Evolutionary conservation across 495 filamentous ascomycete genomes (phyloP).

Genomic region (Delitschia confertaspora): DNA sequence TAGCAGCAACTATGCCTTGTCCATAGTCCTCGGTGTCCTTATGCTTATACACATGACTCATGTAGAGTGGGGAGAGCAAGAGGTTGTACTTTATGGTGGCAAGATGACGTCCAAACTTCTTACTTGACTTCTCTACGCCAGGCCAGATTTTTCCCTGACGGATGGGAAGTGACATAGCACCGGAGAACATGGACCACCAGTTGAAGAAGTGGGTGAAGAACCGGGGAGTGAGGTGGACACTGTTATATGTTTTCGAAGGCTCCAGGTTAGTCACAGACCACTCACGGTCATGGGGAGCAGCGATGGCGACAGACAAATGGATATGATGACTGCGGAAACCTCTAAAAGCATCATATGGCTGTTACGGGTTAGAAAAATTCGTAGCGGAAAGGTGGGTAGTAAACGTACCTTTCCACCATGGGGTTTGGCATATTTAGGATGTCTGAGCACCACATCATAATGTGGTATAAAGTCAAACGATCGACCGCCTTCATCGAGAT

Average conservation of each 20-base stretch:
- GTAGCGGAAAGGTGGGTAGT: not conserved
- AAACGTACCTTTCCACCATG: slow-evolving; percentile 31
- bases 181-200: slow-evolving; percentile 96
- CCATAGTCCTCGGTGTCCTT: slow-evolving; percentile 84
- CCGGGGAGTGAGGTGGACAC: slow-evolving; percentile 81
- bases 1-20: slow-evolving; percentile 75
- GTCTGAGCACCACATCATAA: slow-evolving; percentile 80
- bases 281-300: slow-evolving; percentile 69
- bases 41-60: slow-evolving; percentile 97
- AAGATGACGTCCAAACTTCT: slow-evolving; percentile 94
- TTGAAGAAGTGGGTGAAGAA: slow-evolving; percentile 98
- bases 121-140: slow-evolving; percentile 86
- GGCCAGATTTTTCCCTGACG: slow-evolving; percentile 88
- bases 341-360: slow-evolving; percentile 80
- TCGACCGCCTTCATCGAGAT: slow-evolving; percentile 53
- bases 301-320: slow-evolving; percentile 82
- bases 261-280: slow-evolving; percentile 66
- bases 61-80: slow-evolving; percentile 81
- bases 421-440: slow-evolving; percentile 61
- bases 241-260: slow-evolving; percentile 82
- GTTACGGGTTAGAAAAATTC: slow-evolving; percentile 25
- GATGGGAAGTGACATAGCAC: slow-evolving; percentile 88
- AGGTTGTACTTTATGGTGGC: slow-evolving; percentile 97
- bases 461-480: slow-evolving; percentile 86
- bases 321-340: slow-evolving; percentile 94